Evolutionary conservation across 306 rosid species (phyloP).

Genomic region (Cyclanthera cordifolia): DNA sequence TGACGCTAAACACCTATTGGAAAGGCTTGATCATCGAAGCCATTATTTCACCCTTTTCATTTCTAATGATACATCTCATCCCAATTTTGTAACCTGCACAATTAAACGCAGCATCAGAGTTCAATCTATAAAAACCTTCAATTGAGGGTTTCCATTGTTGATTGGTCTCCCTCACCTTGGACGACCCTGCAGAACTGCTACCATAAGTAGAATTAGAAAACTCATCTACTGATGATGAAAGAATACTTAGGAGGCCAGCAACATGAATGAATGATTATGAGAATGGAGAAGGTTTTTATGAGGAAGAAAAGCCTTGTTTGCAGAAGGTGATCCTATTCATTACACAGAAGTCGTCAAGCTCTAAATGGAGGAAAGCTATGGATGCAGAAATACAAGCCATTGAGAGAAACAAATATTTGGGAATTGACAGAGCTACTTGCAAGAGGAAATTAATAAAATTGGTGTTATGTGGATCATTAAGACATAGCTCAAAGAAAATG

Average conservation of each 20-base stretch:
- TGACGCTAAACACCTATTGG: too few species aligned
- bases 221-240: not conserved
- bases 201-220: not conserved
- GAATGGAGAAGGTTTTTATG: not conserved
- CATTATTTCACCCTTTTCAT: too few species aligned
- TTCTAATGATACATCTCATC: too few species aligned
- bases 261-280: not conserved
- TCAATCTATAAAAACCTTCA: too few species aligned
- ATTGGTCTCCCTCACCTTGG: too few species aligned
- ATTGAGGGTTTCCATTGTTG: too few species aligned
- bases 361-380: not conserved
- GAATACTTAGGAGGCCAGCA: not conserved
- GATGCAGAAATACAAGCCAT: not conserved
- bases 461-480: not conserved
- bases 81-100: too few species aligned
- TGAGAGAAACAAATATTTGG: not conserved
- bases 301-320: not conserved
- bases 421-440: not conserved
- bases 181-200: not conserved
- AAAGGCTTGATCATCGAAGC: too few species aligned
- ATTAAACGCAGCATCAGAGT: too few species aligned
- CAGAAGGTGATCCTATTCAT: too few species aligned
- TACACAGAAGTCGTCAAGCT: too few species aligned
- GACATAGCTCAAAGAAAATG: not conserved
- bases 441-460: not conserved